A percentile compares a stretch with the other conserved stretches of the same genome.
Evolutionary conservation across 805 yeast genomes (phyloP).

Genomic region (Metschnikowia lachancei): DNA sequence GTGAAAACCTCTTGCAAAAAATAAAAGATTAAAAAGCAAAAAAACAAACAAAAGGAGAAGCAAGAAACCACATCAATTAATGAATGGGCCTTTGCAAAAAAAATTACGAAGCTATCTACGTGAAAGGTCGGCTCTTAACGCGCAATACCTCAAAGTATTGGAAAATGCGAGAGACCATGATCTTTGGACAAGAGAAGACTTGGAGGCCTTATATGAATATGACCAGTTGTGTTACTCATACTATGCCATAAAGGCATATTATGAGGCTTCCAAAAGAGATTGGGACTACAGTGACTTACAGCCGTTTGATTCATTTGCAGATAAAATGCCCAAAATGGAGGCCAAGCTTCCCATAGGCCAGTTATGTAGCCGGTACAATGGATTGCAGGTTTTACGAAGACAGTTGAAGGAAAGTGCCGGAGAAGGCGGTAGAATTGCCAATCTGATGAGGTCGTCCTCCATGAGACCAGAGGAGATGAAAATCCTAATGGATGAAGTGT

Average conservation of each 20-base stretch:
- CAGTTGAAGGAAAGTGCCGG: constrained; percentile 30
- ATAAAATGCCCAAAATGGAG: constrained; percentile 21
- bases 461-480: not conserved
- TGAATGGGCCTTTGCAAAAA: constrained; percentile 15
- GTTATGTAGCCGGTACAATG: constrained; percentile 22
- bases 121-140: constrained; percentile 9
- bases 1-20: too few species aligned
- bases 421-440: constrained; percentile 31
- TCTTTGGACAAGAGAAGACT: constrained; percentile 14
- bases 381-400: constrained; percentile 29
- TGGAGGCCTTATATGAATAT: constrained; percentile 23
- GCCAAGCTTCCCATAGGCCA: constrained; percentile 24
- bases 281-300: constrained; percentile 18
- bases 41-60: not conserved
- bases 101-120: constrained; percentile 14
- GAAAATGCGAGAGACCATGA: constrained; percentile 4
- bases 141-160: constrained; percentile 8
- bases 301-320: constrained; percentile 19
- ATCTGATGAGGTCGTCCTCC: constrained; percentile 14
- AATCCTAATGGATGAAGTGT: not conserved
- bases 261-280: constrained; percentile 21
- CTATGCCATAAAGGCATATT: constrained; percentile 25
- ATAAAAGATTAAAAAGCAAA: too few species aligned
- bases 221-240: constrained; percentile 30
- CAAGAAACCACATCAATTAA: not conserved